A percentile compares a stretch with the other conserved stretches of the same genome.
These are phyloP conservation scores for Solanum tarijense DNA, from an alignment of 257 asterid genomes.

Conservation along the genomic window DNA sequence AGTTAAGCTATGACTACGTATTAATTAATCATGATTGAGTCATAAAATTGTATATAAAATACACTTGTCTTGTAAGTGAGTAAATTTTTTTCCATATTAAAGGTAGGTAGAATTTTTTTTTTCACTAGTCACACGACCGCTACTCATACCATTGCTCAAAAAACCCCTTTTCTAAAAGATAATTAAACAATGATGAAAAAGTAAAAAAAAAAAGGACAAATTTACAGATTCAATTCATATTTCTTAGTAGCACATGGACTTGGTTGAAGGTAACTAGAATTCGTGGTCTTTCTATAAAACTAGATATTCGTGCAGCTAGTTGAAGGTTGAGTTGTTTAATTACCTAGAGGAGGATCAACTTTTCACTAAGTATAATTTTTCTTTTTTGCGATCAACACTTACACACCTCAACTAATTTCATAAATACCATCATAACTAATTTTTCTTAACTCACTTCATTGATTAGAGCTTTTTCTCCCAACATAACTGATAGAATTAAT, in stretches of 20 bases:
- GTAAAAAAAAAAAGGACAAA: not conserved
- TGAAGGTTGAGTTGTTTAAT: too few relatives aligned
- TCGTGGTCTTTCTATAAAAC: too few relatives aligned
- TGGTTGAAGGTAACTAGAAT: not conserved
- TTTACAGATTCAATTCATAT: not conserved
- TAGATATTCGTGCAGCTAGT: too few relatives aligned
- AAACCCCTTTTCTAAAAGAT: not conserved
- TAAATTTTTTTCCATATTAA: too few relatives aligned
- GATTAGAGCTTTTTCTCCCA: not conserved
- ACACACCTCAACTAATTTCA: too few relatives aligned
- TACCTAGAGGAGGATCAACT: too few relatives aligned
- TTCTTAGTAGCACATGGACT: not conserved
- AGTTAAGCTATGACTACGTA: not conserved
- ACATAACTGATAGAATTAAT: not conserved
- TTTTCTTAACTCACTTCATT: not conserved
- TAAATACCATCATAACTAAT: too few relatives aligned
- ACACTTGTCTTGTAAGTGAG: not conserved
- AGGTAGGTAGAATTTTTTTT: too few relatives aligned
- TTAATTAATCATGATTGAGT: not conserved
- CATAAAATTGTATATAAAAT: not conserved
- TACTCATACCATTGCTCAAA: not conserved
- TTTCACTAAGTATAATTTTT: too few relatives aligned
- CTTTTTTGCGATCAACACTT: too few relatives aligned
- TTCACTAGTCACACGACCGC: not conserved
- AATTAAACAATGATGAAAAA: not conserved